Percentiles rank a stretch among this genome's conserved stretches.
Evolutionary conservation across 768 basidiomycete species (phyloP).

Genomic region (Leucogyrophana mollusca): DNA sequence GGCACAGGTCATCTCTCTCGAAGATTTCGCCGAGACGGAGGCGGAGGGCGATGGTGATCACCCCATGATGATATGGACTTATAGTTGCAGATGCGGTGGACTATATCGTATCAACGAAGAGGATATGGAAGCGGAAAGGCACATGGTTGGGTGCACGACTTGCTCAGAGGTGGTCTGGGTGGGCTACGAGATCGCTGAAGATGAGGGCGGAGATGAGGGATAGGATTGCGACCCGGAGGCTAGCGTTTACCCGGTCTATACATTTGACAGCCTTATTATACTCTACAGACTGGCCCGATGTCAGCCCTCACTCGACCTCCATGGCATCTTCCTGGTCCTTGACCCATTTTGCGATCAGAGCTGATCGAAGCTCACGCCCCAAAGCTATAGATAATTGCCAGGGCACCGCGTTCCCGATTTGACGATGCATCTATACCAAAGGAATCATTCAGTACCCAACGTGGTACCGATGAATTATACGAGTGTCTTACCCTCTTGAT

Average conservation of each 20-base stretch:
- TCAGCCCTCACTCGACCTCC: slow-evolving; percentile 26
- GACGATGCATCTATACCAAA: slow-evolving; percentile 63
- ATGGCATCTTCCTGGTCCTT: slow-evolving; percentile 35
- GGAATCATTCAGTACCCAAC: not conserved
- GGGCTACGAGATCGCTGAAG: slow-evolving; percentile 65
- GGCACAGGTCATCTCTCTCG: slow-evolving; percentile 75
- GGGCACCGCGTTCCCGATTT: slow-evolving; percentile 81
- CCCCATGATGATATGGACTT: slow-evolving; percentile 42
- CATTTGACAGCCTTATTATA: too few species aligned
- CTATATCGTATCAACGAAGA: slow-evolving; percentile 52
- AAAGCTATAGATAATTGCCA: slow-evolving; percentile 63
- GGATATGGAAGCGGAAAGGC: slow-evolving; percentile 68
- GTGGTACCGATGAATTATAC: slow-evolving; percentile 18
- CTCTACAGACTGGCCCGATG: not conserved
- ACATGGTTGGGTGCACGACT: slow-evolving; percentile 68
- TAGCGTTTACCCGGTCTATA: too few species aligned
- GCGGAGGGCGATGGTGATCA: slow-evolving; percentile 22
- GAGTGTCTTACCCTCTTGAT: slow-evolving; percentile 65
- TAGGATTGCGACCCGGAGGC: too few species aligned
- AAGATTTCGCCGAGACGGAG: slow-evolving; percentile 55
- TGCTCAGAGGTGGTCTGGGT: slow-evolving; percentile 87
- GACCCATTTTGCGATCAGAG: slow-evolving; percentile 53
- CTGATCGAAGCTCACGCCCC: slow-evolving; percentile 57
- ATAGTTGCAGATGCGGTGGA: slow-evolving; percentile 76
- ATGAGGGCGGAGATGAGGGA: slow-evolving; percentile 14